A percentile compares a stretch with the other conserved stretches of the same genome.
phyloP scores from a whole-genome alignment of 805 yeast genomes.

The Saturnispora besseyi region DNA sequence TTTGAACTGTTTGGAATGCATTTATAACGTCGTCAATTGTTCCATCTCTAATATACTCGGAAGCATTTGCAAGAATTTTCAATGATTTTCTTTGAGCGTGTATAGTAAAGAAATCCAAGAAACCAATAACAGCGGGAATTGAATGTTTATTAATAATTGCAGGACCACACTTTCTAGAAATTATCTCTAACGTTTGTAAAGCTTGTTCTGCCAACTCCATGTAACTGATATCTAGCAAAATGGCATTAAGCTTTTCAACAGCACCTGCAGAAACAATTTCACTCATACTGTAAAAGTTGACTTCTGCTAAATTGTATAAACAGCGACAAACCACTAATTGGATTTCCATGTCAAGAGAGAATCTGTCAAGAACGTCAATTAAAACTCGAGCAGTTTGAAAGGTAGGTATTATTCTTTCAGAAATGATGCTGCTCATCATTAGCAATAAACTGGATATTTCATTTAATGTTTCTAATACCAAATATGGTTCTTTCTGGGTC shows the following conservation, averaged over 20 bases:
- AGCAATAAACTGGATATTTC: conserved; percentile 56
- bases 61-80: conserved; percentile 61
- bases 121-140: conserved; percentile 55
- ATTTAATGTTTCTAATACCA: conserved; percentile 54
- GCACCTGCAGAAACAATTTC: conserved; percentile 58
- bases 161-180: conserved; percentile 46
- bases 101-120: conserved; percentile 78
- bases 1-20: conserved; percentile 50
- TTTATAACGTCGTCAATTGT: conserved; percentile 43
- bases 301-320: conserved; percentile 70
- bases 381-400: conserved; percentile 45
- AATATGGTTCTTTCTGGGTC: conserved; percentile 46
- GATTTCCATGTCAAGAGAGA: conserved; percentile 64
- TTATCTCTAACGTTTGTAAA: conserved; percentile 60
- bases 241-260: conserved; percentile 54
- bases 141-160: conserved; percentile 53
- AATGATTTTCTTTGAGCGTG: conserved; percentile 84
- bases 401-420: conserved; percentile 58
- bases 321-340: conserved; percentile 80
- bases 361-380: conserved; percentile 47
- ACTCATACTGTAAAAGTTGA: conserved; percentile 53
- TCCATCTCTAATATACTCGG: conserved; percentile 36
- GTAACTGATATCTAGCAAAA: conserved; percentile 64
- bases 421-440: conserved; percentile 54
- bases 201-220: conserved; percentile 93